Percentiles rank a stretch among this genome's conserved stretches.
Evolutionary conservation across 208 protist species (phyloP).

Genomic region (Trypanosoma theileri): DNA sequence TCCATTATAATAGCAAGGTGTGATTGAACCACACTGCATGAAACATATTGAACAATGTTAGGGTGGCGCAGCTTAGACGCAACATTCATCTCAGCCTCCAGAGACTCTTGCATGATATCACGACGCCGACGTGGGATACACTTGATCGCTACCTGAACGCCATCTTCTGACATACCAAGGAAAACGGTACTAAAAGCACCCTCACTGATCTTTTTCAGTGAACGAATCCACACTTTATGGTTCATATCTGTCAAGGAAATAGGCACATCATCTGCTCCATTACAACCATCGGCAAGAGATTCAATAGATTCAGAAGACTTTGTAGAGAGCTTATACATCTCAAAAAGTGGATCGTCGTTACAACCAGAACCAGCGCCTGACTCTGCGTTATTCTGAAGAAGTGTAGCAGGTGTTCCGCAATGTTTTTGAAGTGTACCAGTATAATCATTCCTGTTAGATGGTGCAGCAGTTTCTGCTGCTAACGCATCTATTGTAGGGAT

Average conservation of each 20-base stretch:
- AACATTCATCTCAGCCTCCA: slow-evolving; percentile 66
- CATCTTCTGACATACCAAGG: slow-evolving; percentile 67
- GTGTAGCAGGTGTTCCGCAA: background rate
- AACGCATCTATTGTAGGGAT: background rate
- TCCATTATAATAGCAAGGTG: slow-evolving; percentile 86
- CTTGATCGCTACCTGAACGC: slow-evolving; percentile 83
- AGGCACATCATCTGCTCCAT: slow-evolving; percentile 40
- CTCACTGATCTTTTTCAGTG: slow-evolving; percentile 55
- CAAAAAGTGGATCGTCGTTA: slow-evolving; percentile 13
- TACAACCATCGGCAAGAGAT: slow-evolving; percentile 16
- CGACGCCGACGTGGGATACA: slow-evolving; percentile 62
- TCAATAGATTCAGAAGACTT: slow-evolving; percentile 9
- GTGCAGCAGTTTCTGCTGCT: background rate
- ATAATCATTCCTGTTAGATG: background rate
- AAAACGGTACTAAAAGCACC: slow-evolving; percentile 76
- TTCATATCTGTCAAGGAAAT: slow-evolving; percentile 57
- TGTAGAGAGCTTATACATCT: slow-evolving; percentile 13
- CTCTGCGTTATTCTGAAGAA: background rate
- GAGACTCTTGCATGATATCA: slow-evolving; percentile 57
- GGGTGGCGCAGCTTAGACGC: slow-evolving; percentile 61
- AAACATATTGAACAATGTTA: slow-evolving; percentile 83
- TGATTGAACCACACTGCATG: slow-evolving; percentile 52
- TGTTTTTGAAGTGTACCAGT: background rate
- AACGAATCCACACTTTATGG: slow-evolving; percentile 57
- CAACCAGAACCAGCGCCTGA: background rate